Base-by-base conservation (phyloP, 2,329 filamentous ascomycete species). In the Lecanoromycetidae sp. region DNA sequence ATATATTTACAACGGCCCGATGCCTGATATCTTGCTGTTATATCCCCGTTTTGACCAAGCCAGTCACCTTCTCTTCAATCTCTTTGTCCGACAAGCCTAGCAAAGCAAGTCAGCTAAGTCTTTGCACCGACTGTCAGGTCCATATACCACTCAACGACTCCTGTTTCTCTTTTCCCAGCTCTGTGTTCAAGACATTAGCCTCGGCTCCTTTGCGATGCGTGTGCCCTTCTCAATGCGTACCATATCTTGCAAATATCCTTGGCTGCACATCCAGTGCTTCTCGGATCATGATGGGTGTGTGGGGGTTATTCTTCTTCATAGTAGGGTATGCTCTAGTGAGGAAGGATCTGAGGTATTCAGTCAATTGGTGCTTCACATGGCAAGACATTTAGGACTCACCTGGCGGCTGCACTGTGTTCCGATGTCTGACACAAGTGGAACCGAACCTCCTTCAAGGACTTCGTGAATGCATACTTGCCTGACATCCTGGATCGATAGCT, bases 271-370 rank as follows among this genome's bases (percentile, higher is more conserved):
- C 87, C 57, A 78, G 71, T 44, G 90, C 91, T 73, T 96, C 91
- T 63, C 91, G 85, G 61, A 98, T 80, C 73, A 98, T 74, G 68
- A 98, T 96, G 46, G 91, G 91, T 40, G 77, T 88, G 67, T 84
- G 73, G 48, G 91, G 91, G 72, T 98, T 98, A 76, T 90, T 85
- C 75, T 94, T 93, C 80, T 98, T 98, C 90, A 98, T 96, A 51
- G 85, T 91, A 38, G 91, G 91, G 68, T 98, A 98, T 56, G 87
- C 81, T 64, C 86, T 80, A 55, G 82, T 82, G 56, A 98, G 75
- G 70, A 98, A 98, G 25, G 84, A 81, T 66, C 91, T 95, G 58
- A 8, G 1, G 13, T 25, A 13, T n/a, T 32, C 32, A 3, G 27
- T 43, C 27, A 34, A 33, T 45, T 25, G 6, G 23, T 19, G 5